Conservation (phyloP, 179 eudicot species). For the Silene vulgaris region DNA sequence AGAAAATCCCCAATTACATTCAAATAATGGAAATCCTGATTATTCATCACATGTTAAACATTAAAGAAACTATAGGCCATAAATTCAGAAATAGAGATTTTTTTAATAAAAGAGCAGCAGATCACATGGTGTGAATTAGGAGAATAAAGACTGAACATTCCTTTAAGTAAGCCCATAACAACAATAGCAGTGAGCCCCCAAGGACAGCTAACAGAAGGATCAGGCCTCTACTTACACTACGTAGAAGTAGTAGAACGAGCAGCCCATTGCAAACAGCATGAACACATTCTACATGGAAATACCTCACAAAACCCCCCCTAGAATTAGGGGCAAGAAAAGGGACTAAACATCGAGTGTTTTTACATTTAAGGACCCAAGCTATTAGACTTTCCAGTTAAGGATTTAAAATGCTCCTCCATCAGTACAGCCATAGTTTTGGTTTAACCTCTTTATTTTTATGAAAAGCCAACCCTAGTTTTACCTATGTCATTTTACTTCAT, state of each 20-base stretch:
- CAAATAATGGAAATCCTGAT: background rate
- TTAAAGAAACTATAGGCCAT: background rate
- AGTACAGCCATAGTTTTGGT: too few species aligned
- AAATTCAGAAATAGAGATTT: background rate
- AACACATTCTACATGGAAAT: background rate
- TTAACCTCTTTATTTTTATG: background rate
- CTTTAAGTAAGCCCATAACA: background rate
- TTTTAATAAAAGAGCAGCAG: background rate
- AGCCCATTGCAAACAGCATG: conserved; percentile 2
- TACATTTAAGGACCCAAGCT: too few species aligned
- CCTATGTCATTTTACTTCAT: too few species aligned
- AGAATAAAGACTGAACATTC: background rate
- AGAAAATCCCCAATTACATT: background rate
- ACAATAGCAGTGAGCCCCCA: too few species aligned
- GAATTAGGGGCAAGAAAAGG: background rate
- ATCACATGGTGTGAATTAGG: background rate
- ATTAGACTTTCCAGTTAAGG: too few species aligned
- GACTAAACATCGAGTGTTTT: background rate
- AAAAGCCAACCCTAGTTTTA: background rate
- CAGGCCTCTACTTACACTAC: background rate
- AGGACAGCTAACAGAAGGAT: background rate
- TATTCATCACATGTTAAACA: background rate
- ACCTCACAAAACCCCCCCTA: background rate
- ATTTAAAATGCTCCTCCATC: too few species aligned
- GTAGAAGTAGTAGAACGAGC: background rate